Evolutionary conservation across 2,329 filamentous ascomycete species (phyloP).

Genomic region (Zarea fungicola): DNA sequence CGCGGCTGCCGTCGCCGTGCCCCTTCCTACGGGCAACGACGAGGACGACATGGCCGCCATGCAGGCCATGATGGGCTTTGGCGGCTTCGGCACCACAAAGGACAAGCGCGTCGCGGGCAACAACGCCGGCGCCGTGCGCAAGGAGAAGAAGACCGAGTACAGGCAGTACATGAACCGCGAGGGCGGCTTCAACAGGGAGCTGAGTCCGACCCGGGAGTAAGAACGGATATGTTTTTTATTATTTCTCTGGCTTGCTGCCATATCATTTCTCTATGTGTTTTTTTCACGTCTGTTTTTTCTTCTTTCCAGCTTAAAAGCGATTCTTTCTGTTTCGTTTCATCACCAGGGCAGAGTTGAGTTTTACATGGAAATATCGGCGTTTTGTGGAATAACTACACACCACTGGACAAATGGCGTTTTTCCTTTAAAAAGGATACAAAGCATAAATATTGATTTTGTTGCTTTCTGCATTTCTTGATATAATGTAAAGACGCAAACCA

Average conservation of each 20-base stretch:
- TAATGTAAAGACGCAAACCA: too few relatives aligned
- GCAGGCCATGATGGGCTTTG: constrained; percentile 86
- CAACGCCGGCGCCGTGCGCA: constrained; percentile 72
- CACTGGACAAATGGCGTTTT: too few relatives aligned
- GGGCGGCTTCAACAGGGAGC: constrained; percentile 75
- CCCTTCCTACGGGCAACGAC: too few relatives aligned
- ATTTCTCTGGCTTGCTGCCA: neutral
- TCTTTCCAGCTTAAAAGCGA: neutral
- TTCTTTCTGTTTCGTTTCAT: too few relatives aligned
- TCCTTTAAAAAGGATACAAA: too few relatives aligned
- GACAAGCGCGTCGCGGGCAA: constrained; percentile 86
- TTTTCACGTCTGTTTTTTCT: neutral
- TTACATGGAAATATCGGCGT: too few relatives aligned
- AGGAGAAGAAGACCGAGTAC: constrained; percentile 93
- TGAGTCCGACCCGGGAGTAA: constrained; percentile 50
- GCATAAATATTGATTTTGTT: too few relatives aligned
- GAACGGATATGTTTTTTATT: neutral
- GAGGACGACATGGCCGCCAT: constrained; percentile 70
- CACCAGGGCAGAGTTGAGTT: too few relatives aligned
- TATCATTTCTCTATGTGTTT: too few relatives aligned
- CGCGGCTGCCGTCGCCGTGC: neutral
- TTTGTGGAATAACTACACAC: too few relatives aligned
- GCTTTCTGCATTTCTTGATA: too few relatives aligned
- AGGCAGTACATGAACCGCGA: constrained; percentile 93
- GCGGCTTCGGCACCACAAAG: constrained; percentile 79